These are phyloP conservation scores for Chaetomiaceae sp. DNA, from an alignment of 2,329 filamentous ascomycete species.

Conservation along the genomic window DNA sequence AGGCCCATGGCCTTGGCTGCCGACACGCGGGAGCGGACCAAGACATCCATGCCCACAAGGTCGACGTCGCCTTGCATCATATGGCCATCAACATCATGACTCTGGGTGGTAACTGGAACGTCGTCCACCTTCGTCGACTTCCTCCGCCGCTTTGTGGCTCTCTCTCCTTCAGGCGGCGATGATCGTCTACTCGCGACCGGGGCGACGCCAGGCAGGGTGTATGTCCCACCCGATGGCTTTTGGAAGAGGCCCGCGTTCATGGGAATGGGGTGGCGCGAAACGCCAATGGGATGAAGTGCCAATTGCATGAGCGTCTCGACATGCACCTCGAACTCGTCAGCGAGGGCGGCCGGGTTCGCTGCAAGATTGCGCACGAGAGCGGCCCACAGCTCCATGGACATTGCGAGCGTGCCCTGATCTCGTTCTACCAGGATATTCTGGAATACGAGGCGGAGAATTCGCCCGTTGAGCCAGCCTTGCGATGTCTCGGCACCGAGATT, in stretches of 20 bases:
- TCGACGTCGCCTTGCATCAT: conserved; percentile 98
- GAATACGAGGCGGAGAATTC: conserved; percentile 80
- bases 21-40: conserved; percentile 83
- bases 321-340: conserved; percentile 66
- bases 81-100: conserved; percentile 93
- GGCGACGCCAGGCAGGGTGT: conserved; percentile 47
- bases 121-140: conserved; percentile 82
- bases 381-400: conserved; percentile 82
- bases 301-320: conserved; percentile 77
- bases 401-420: conserved; percentile 72
- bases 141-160: conserved; percentile 67
- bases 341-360: conserved; percentile 57
- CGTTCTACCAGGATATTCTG: conserved; percentile 94
- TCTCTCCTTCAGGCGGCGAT: conserved; percentile 51
- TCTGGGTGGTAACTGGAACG: conserved; percentile 52
- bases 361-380: conserved; percentile 66
- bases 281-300: conserved; percentile 84
- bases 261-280: conserved; percentile 81
- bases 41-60: conserved; percentile 79
- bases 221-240: conserved; percentile 84
- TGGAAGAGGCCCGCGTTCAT: conserved; percentile 89
- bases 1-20: conserved; percentile 82
- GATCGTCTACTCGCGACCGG: conserved; percentile 40
- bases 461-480: conserved; percentile 87
- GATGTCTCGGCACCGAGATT: conserved; percentile 74